A percentile compares a stretch with the other conserved stretches of the same genome.
Evolutionary conservation across 2,329 filamentous ascomycete species (phyloP).

Genomic region (Talaromyces funiculosus): DNA sequence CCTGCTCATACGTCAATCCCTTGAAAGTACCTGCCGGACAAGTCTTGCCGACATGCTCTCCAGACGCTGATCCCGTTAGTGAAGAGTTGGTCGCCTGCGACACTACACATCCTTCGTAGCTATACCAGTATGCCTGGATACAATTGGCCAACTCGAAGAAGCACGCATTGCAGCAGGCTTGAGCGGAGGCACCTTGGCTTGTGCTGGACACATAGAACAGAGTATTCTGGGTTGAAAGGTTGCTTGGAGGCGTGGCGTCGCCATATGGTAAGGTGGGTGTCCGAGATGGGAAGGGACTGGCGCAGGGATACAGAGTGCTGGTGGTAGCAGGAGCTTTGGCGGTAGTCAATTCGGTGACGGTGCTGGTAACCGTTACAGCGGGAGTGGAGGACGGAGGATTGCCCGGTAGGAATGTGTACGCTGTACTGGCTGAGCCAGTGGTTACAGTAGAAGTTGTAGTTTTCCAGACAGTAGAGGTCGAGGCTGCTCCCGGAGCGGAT

Average conservation of each 20-base stretch:
- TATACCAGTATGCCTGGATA: constrained; percentile 13
- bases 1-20: constrained; percentile 6
- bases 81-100: constrained; percentile 8
- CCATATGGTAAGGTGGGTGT: constrained; percentile 8
- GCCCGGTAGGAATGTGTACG: constrained; percentile 8
- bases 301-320: constrained; percentile 6
- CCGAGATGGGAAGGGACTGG: constrained; percentile 9
- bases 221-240: constrained; percentile 3
- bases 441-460: constrained; percentile 9
- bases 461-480: not conserved
- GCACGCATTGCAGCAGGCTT: constrained; percentile 13
- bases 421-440: not conserved
- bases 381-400: constrained; percentile 6
- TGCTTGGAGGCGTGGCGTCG: constrained; percentile 1
- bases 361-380: not conserved
- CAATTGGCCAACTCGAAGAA: constrained; percentile 12
- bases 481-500: not conserved
- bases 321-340: not conserved
- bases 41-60: not conserved
- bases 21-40: constrained; percentile 8
- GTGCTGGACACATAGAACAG: not conserved
- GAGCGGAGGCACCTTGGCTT: constrained; percentile 1
- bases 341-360: constrained; percentile 4
- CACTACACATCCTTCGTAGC: constrained; percentile 12
- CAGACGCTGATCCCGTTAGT: constrained; percentile 1